These are phyloP conservation scores for Candida sanyaensis DNA, from an alignment of 1,139 yeast genomes.

Conservation along the genomic window DNA sequence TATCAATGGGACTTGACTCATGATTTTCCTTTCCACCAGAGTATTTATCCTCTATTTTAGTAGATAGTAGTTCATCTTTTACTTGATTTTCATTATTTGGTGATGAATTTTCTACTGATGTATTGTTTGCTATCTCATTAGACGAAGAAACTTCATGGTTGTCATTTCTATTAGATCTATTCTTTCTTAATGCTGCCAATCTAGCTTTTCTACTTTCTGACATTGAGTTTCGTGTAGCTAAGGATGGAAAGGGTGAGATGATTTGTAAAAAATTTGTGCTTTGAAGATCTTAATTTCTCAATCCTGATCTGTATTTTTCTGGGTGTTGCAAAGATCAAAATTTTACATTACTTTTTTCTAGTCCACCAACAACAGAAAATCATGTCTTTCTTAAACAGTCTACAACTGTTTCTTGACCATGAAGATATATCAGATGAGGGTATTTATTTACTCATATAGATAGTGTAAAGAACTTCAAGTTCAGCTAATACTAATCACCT, in stretches of 20 bases:
- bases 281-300: too few relatives aligned
- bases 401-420: constrained; percentile 12
- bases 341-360: neutral
- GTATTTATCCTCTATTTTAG: neutral
- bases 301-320: neutral
- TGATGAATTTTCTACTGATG: neutral
- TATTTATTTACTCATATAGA: constrained; percentile 7
- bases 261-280: too few relatives aligned
- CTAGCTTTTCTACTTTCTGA: constrained; percentile 23
- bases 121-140: neutral
- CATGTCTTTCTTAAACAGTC: constrained; percentile 15
- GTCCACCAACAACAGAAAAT: neutral
- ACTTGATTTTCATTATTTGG: too few relatives aligned
- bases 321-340: constrained; percentile 10
- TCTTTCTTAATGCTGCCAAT: constrained; percentile 25
- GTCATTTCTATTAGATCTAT: constrained; percentile 10
- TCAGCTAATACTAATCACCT: neutral
- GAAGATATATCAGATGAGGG: constrained; percentile 11
- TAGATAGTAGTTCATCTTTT: neutral
- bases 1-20: too few relatives aligned
- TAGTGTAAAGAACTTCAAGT: neutral
- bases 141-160: neutral
- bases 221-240: constrained; percentile 3
- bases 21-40: neutral
- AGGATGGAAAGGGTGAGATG: neutral